phyloP scores from a whole-genome alignment of 2,329 filamentous ascomycete species.

The Xenoacremonium recifei region DNA sequence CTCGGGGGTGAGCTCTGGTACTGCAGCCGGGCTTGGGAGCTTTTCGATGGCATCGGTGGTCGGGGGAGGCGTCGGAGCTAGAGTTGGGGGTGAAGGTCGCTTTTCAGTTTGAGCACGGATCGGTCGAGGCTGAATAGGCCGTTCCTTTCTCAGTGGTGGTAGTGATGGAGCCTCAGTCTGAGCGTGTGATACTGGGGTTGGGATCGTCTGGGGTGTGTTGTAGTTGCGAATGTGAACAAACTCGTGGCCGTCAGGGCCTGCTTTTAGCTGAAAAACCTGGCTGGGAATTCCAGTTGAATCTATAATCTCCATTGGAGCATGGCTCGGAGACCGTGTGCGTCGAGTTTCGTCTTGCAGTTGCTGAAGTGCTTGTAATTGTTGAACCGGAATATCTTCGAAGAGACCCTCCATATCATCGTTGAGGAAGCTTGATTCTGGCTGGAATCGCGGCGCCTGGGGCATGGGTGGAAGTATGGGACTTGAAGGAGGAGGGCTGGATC shows the following conservation, averaged over 20 bases:
- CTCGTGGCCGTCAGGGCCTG: slow-evolving; percentile 33
- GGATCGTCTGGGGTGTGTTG: slow-evolving; percentile 28
- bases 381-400: slow-evolving; percentile 59
- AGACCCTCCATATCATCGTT: slow-evolving; percentile 72
- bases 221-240: slow-evolving; percentile 35
- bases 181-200: slow-evolving; percentile 16
- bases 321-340: slow-evolving; percentile 14
- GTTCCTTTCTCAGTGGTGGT: slow-evolving; percentile 22
- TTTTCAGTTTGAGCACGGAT: slow-evolving; percentile 16
- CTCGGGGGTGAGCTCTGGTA: slow-evolving; percentile 9
- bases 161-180: slow-evolving; percentile 20
- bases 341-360: slow-evolving; percentile 35
- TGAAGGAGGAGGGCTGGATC: slow-evolving; percentile 66
- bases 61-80: slow-evolving; percentile 37
- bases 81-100: slow-evolving; percentile 22
- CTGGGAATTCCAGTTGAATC: slow-evolving; percentile 36
- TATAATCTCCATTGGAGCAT: slow-evolving; percentile 29
- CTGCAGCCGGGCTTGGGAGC: slow-evolving; percentile 25
- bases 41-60: slow-evolving; percentile 38
- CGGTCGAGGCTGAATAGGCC: slow-evolving; percentile 8
- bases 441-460: slow-evolving; percentile 53
- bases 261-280: slow-evolving; percentile 43
- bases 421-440: slow-evolving; percentile 85
- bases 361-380: slow-evolving; percentile 42
- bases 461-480: slow-evolving; percentile 74